Conservation (phyloP, 2,329 filamentous ascomycete species). For the Cladophialophora exuberans region DNA sequence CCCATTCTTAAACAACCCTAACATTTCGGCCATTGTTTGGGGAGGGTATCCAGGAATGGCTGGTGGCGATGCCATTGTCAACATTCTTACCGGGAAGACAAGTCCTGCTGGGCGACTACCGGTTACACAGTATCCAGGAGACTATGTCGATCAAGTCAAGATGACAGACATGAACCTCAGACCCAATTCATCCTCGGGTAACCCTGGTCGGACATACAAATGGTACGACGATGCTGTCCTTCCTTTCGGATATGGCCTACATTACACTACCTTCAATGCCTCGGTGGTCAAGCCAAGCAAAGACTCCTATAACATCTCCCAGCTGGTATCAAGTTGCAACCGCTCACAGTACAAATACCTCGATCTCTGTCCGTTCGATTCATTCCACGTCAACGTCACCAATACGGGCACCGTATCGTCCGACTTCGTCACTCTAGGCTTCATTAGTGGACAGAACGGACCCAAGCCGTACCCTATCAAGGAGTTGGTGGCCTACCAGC, state of each 20-base stretch:
- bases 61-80: conserved; percentile 46
- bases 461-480: conserved; percentile 48
- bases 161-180: conserved; percentile 47
- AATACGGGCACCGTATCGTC: conserved; percentile 44
- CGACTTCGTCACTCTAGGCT: conserved; percentile 48
- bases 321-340: conserved; percentile 38
- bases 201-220: conserved; percentile 50
- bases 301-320: conserved; percentile 39
- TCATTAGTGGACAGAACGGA: conserved; percentile 43
- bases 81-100: conserved; percentile 47
- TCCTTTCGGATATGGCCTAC: conserved; percentile 48
- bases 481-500: conserved; percentile 46
- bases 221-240: conserved; percentile 49
- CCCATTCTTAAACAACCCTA: conserved; percentile 42
- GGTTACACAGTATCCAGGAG: conserved; percentile 43
- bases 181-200: conserved; percentile 38
- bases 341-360: conserved; percentile 34
- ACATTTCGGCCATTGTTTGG: conserved; percentile 49
- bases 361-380: conserved; percentile 44
- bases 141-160: conserved; percentile 48
- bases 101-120: conserved; percentile 47
- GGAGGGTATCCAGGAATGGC: conserved; percentile 50
- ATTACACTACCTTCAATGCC: conserved; percentile 47
- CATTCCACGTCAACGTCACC: conserved; percentile 40
- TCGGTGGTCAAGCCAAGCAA: conserved; percentile 23